Conservation (phyloP, 495 filamentous ascomycete species). For the Aspergillus olivimuriae region DNA sequence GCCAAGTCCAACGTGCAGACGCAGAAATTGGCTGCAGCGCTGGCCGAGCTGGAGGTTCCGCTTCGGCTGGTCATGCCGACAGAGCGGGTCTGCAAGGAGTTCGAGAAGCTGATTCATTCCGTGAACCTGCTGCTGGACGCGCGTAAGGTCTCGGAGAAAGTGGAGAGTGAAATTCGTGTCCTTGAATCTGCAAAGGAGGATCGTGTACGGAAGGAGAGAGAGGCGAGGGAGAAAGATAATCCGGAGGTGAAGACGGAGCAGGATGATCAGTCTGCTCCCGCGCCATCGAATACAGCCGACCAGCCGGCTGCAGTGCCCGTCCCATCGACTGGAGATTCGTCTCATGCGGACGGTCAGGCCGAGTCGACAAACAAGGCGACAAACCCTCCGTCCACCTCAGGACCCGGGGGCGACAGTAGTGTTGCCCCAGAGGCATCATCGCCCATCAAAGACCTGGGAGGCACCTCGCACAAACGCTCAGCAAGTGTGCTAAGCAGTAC, state of each 20-base stretch:
- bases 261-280: slow-evolving; percentile 17
- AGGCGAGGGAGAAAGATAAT: slow-evolving; percentile 22
- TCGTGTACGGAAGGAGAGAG: slow-evolving; percentile 40
- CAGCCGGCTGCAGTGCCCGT: too few relatives aligned
- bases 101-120: slow-evolving; percentile 69
- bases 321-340: too few relatives aligned
- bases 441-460: slow-evolving; percentile 20
- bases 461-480: slow-evolving; percentile 57
- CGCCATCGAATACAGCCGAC: slow-evolving; percentile 1
- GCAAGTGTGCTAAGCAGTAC: slow-evolving; percentile 64
- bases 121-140: slow-evolving; percentile 75
- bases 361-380: too few relatives aligned
- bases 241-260: slow-evolving; percentile 34
- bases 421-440: slow-evolving; percentile 3
- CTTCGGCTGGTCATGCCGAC: slow-evolving; percentile 81
- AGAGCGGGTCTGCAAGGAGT: slow-evolving; percentile 66
- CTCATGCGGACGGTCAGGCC: too few relatives aligned
- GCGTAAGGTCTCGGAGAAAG: slow-evolving; percentile 76
- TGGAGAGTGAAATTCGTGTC: slow-evolving; percentile 75
- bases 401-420: slow-evolving; percentile 6
- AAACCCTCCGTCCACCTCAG: too few relatives aligned
- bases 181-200: slow-evolving; percentile 59
- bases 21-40: slow-evolving; percentile 66
- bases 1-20: slow-evolving; percentile 81
- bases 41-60: slow-evolving; percentile 75